These are phyloP conservation scores for Ambrosia trifida DNA, from an alignment of 129 eudicot species.

Conservation along the genomic window DNA sequence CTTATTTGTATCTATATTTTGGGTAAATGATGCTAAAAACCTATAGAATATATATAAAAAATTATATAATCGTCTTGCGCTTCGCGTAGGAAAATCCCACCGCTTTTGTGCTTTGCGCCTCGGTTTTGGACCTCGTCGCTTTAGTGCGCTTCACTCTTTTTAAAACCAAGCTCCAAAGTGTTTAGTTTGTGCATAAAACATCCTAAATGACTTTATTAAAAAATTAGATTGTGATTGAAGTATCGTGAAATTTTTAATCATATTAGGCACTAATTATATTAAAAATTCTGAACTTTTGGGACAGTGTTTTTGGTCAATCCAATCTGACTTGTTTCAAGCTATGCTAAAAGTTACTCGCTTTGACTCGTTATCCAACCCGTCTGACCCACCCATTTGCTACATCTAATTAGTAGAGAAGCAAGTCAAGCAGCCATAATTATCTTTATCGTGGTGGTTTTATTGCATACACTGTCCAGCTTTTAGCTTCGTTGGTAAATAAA, in stretches of 20 bases:
- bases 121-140: too few relatives aligned
- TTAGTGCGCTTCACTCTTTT: too few relatives aligned
- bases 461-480: constrained; percentile 4
- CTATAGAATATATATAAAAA: too few relatives aligned
- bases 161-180: not conserved
- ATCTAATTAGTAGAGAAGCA: not conserved
- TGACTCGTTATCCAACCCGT: not conserved
- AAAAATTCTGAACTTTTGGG: not conserved
- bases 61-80: too few relatives aligned
- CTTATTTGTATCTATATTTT: too few relatives aligned
- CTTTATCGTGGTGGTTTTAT: not conserved
- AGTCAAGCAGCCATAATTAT: not conserved
- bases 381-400: not conserved
- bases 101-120: too few relatives aligned
- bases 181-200: not conserved
- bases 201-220: not conserved
- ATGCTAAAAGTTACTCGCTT: not conserved
- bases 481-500: constrained; percentile 4
- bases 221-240: not conserved
- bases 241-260: not conserved
- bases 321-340: not conserved
- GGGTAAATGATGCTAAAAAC: too few relatives aligned
- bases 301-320: not conserved
- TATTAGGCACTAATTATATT: not conserved
- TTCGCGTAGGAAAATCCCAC: too few relatives aligned